Evolutionary conservation across 169 alveolate genomes (phyloP).

Genomic region (Pseudocohnilembus persalinus): DNA sequence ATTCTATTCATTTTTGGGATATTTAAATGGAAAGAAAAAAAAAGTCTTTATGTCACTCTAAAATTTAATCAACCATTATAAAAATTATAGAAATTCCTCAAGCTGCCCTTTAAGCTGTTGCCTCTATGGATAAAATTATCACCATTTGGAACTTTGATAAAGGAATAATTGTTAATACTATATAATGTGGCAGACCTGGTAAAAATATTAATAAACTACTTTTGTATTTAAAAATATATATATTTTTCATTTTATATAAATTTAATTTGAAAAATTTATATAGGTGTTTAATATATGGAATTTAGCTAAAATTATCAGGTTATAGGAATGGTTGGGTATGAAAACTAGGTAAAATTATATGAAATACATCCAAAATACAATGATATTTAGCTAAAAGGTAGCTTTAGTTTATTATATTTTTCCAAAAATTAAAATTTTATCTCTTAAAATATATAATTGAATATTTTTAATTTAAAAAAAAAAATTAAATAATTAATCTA

Average conservation of each 20-base stretch:
- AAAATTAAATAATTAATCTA: not conserved
- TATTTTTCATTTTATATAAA: too few species aligned
- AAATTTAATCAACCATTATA: slow-evolving; percentile 15
- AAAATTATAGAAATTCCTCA: slow-evolving; percentile 38
- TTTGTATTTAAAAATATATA: not conserved
- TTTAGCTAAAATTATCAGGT: slow-evolving; percentile 34
- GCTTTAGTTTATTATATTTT: too few species aligned
- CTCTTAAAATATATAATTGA: too few species aligned
- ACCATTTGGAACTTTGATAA: slow-evolving; percentile 36
- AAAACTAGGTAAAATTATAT: slow-evolving; percentile 24
- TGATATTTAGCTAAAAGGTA: slow-evolving; percentile 32
- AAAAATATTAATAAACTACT: not conserved
- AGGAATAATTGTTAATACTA: not conserved
- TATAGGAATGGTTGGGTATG: slow-evolving; percentile 30
- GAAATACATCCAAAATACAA: slow-evolving; percentile 27
- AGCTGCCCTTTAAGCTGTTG: slow-evolving; percentile 23
- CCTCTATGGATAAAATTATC: slow-evolving; percentile 34
- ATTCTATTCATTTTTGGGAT: slow-evolving; percentile 32
- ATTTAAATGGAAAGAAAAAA: slow-evolving; percentile 6
- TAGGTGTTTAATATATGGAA: slow-evolving; percentile 29
- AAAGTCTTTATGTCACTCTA: not conserved
- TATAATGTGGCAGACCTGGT: slow-evolving; percentile 22
- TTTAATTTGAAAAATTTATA: slow-evolving; percentile 16
- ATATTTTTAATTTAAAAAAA: not conserved
- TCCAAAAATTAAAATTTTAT: too few species aligned